Percentiles rank a stretch among this genome's conserved stretches.
Conservation (phyloP, 1,284 basidiomycete species). For the Malassezia restricta region DNA sequence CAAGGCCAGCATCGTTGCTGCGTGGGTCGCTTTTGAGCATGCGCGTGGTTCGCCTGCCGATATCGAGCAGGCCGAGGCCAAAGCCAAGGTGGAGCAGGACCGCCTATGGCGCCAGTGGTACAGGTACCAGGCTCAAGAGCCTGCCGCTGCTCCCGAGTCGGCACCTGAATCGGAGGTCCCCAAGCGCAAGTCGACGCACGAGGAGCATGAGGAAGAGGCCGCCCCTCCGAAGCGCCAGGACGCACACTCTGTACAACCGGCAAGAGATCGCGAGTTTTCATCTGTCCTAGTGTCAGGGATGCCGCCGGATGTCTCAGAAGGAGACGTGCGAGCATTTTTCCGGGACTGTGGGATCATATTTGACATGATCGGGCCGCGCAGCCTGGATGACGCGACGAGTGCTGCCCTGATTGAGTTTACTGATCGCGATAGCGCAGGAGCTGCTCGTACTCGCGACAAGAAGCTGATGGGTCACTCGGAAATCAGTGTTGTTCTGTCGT, state of each 20-base stretch:
- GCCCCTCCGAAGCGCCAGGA: constrained; percentile 27
- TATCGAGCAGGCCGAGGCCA: constrained; percentile 54
- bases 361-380: constrained; percentile 27
- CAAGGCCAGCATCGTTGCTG: constrained; percentile 65
- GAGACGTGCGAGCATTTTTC: constrained; percentile 63
- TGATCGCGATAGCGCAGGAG: constrained; percentile 52
- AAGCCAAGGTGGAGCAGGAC: constrained; percentile 48
- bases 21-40: constrained; percentile 74
- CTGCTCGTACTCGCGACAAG: constrained; percentile 82
- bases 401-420: constrained; percentile 48
- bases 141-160: background rate
- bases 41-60: constrained; percentile 62
- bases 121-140: constrained; percentile 54
- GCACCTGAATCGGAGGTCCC: constrained; percentile 12
- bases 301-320: constrained; percentile 54
- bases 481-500: constrained; percentile 72
- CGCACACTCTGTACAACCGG: background rate
- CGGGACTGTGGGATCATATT: constrained; percentile 53
- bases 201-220: background rate
- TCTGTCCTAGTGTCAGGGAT: constrained; percentile 77
- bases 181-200: constrained; percentile 29
- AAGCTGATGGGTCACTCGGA: constrained; percentile 58
- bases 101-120: constrained; percentile 50
- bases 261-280: constrained; percentile 79
- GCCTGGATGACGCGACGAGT: constrained; percentile 10